Base-by-base conservation (phyloP, 805 yeast genomes). In the Candida odintsovae region DNA sequence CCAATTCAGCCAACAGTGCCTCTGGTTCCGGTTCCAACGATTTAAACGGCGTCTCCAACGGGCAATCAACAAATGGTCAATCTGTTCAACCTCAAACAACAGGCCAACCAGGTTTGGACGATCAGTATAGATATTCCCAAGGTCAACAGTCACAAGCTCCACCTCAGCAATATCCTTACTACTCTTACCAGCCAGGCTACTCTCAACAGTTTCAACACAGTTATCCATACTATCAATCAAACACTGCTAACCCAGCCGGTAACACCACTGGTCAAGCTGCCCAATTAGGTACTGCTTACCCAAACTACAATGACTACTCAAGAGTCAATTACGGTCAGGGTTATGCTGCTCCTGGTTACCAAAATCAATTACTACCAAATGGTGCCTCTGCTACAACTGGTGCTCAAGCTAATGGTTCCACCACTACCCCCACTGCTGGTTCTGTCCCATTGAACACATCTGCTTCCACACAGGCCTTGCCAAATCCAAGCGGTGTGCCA, bases 141-240 rank as follows among this genome's bases (percentile, higher is more conserved):
- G 26, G 10, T 19, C 52, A 29, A 40, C 59, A 42, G 46, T 50
- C 50, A 9, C 46, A 42, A 22, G 44, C 44, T 19, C 46, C 42
- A 13, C 37, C 37, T 16, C 50, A 45, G 15, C 52, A 43, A 25
- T 43, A 47, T 18, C 43, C 50, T 4, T 47, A 49, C 39, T 46
- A 51, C 41, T 23, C 48, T 10, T 50, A 53, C 29, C 52, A 48
- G 7, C 54, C 50, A 20, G 42, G 41, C 3, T 50, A 52, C 31
- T 41, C 51, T 4, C 53, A 48, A 29, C 47, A 40, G 12, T 42
- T 33, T 12, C 51, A 42, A 36, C 46, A 40, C 48, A 49, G 41
- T 56, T 56, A 57, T 43, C 61, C 60, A 5, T 58, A 57, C 49
- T 56, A 58, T 41, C 59, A 56, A 38, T 36, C 53, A 13, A 15